These are phyloP conservation scores for Penicillium ucsense DNA, from an alignment of 495 filamentous ascomycete species.

Conservation along the genomic window DNA sequence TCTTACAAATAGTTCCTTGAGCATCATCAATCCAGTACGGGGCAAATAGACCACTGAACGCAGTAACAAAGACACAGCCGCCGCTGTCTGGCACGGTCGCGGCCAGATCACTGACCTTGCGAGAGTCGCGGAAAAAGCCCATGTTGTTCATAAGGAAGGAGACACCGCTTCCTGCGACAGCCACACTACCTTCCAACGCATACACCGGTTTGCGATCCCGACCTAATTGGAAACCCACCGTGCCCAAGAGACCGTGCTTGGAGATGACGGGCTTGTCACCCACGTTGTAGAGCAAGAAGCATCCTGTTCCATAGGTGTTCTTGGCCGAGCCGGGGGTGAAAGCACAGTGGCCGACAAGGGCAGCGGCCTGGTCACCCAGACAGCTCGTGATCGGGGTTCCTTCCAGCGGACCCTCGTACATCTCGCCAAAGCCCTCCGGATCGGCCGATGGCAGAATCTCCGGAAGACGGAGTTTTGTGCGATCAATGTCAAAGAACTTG, in stretches of 20 bases:
- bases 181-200: constrained; percentile 86
- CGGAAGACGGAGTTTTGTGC: constrained; percentile 65
- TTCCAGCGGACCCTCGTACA: constrained; percentile 57
- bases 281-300: constrained; percentile 92
- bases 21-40: constrained; percentile 99
- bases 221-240: constrained; percentile 70
- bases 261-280: constrained; percentile 86
- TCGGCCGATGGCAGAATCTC: constrained; percentile 83
- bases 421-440: constrained; percentile 59
- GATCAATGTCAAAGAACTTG: constrained; percentile 74
- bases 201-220: constrained; percentile 65
- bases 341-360: constrained; percentile 84
- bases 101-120: constrained; percentile 75
- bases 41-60: constrained; percentile 91
- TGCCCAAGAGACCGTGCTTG: constrained; percentile 77
- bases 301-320: constrained; percentile 95
- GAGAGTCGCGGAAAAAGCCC: constrained; percentile 67
- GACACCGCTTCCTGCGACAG: constrained; percentile 81
- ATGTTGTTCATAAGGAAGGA: constrained; percentile 89
- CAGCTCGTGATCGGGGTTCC: constrained; percentile 78
- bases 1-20: constrained; percentile 75
- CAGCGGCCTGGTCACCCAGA: constrained; percentile 87
- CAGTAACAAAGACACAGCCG: constrained; percentile 89
- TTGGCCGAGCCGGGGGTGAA: constrained; percentile 83
- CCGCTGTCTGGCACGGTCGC: constrained; percentile 79